These are phyloP conservation scores for Fusarium siculi DNA, from an alignment of 2,329 filamentous ascomycete species.

Conservation along the genomic window DNA sequence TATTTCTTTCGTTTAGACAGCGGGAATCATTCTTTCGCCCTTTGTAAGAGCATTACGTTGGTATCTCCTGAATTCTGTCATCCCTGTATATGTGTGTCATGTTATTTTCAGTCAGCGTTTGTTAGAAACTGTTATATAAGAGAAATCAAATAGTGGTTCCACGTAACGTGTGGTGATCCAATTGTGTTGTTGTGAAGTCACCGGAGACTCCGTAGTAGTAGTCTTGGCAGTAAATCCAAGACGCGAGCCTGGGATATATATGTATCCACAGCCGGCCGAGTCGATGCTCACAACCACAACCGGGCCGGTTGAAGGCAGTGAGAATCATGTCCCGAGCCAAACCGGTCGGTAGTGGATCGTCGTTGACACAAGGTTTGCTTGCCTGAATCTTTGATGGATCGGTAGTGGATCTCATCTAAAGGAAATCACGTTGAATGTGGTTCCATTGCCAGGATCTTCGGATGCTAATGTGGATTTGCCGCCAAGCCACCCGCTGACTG, in stretches of 20 bases:
- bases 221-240: constrained; percentile 32
- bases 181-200: constrained; percentile 21
- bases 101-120: constrained; percentile 27
- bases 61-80: constrained; percentile 1
- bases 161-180: constrained; percentile 18
- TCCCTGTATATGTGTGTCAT: constrained; percentile 43
- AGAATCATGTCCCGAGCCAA: constrained; percentile 15
- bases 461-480: constrained; percentile 16
- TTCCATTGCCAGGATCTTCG: constrained; percentile 16
- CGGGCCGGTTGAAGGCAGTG: constrained; percentile 14
- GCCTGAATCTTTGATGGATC: constrained; percentile 38
- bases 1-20: constrained; percentile 28
- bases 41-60: constrained; percentile 32
- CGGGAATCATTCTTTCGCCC: constrained; percentile 20
- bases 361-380: constrained; percentile 46
- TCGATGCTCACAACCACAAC: not conserved
- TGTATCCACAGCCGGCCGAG: constrained; percentile 37
- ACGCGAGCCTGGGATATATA: constrained; percentile 13
- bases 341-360: constrained; percentile 38
- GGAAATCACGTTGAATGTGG: constrained; percentile 32
- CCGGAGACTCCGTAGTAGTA: constrained; percentile 33
- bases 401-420: constrained; percentile 41
- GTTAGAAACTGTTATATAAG: constrained; percentile 44
- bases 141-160: constrained; percentile 43
- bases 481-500: constrained; percentile 34